Percentiles rank a stretch among this genome's conserved stretches.
phyloP scores from a whole-genome alignment of 768 basidiomycete genomes.

The Pulveroboletus ravenelii region DNA sequence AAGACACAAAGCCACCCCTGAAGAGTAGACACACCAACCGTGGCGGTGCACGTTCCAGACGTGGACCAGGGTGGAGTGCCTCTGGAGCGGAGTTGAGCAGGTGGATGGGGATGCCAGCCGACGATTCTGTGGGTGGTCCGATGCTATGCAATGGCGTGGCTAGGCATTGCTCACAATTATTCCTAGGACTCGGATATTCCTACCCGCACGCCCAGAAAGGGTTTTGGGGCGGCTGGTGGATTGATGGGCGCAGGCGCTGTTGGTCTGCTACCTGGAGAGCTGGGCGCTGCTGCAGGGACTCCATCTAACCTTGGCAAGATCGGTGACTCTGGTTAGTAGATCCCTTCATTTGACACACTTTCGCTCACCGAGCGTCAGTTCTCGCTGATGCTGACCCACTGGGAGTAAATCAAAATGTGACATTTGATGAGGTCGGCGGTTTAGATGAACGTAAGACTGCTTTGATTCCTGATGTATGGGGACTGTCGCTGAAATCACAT shows the following conservation, averaged over 20 bases:
- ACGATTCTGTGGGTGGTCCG: constrained; percentile 56
- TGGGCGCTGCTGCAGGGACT: constrained; percentile 61
- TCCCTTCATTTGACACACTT: constrained; percentile 12
- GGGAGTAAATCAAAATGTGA: constrained; percentile 88
- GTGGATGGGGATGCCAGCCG: constrained; percentile 69
- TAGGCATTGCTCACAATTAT: background rate
- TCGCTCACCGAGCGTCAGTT: constrained; percentile 38
- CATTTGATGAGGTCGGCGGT: constrained; percentile 95
- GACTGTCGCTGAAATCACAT: constrained; percentile 1
- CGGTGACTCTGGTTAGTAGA: constrained; percentile 60
- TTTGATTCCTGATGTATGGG: background rate
- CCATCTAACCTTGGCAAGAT: constrained; percentile 85
- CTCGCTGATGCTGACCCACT: constrained; percentile 95
- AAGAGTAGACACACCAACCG: constrained; percentile 37
- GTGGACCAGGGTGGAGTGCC: constrained; percentile 73
- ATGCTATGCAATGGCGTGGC: background rate
- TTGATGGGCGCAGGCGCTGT: constrained; percentile 45
- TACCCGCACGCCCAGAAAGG: constrained; percentile 66
- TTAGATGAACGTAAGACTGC: constrained; percentile 76
- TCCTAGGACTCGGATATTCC: constrained; percentile 67
- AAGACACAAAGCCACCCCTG: constrained; percentile 49
- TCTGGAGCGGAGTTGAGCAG: constrained; percentile 70
- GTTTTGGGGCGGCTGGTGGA: constrained; percentile 51
- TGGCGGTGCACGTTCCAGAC: constrained; percentile 37
- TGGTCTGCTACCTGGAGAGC: constrained; percentile 56